A percentile compares a stretch with the other conserved stretches of the same genome.
phyloP scores from a whole-genome alignment of 441 rosid species.

The Geranium incanum region DNA sequence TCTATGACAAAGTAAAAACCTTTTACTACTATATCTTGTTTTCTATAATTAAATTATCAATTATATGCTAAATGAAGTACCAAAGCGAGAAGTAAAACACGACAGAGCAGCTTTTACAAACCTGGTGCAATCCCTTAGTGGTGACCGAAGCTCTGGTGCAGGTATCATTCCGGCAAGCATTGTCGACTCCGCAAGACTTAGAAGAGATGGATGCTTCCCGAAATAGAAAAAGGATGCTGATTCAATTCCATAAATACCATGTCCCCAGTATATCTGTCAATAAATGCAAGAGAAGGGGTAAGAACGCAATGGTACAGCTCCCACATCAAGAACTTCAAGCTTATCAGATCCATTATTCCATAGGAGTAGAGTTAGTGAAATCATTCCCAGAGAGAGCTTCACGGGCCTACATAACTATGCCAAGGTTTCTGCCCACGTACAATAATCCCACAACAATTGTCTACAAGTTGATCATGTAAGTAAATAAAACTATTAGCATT shows the following conservation, averaged over 20 bases:
- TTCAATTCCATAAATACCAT: constrained; percentile 31
- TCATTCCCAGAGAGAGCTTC: background rate
- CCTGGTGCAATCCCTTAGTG: constrained; percentile 27
- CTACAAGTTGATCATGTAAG: background rate
- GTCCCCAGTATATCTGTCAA: constrained; percentile 34
- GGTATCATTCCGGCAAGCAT: constrained; percentile 32
- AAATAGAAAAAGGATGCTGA: constrained; percentile 27
- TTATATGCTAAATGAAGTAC: background rate
- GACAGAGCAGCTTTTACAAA: constrained; percentile 11
- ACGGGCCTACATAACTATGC: background rate
- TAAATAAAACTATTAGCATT: background rate
- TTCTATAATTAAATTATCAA: background rate
- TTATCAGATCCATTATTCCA: constrained; percentile 8
- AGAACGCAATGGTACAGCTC: background rate
- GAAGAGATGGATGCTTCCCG: constrained; percentile 28
- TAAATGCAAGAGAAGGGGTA: background rate
- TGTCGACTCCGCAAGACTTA: constrained; percentile 28
- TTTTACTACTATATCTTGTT: background rate
- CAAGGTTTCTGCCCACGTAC: background rate
- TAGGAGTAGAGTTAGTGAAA: background rate
- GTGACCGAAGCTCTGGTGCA: constrained; percentile 30
- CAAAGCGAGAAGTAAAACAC: background rate
- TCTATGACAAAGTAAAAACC: constrained; percentile 11
- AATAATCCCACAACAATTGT: background rate
- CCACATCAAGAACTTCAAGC: background rate